Evolutionary conservation across 257 asterid species (phyloP).

Genomic region (Penstemon eatonii): DNA sequence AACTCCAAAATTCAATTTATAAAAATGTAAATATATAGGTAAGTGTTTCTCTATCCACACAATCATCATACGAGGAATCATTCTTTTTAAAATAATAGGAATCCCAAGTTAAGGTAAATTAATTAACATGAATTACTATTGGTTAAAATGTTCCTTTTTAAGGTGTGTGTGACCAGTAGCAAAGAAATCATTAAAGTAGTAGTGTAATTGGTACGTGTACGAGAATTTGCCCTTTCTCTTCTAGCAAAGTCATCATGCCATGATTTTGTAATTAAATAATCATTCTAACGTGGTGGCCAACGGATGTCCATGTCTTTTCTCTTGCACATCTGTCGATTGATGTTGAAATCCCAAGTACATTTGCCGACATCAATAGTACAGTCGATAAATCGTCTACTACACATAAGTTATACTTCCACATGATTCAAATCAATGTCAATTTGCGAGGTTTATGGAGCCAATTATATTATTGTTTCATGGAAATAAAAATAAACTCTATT

Average conservation of each 20-base stretch:
- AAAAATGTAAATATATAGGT: too few relatives aligned
- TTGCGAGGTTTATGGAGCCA: too few relatives aligned
- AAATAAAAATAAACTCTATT: too few relatives aligned
- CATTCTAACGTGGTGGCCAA: conserved; percentile 10
- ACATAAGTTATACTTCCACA: too few relatives aligned
- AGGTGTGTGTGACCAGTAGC: not conserved
- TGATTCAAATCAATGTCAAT: too few relatives aligned
- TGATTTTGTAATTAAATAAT: conserved; percentile 2
- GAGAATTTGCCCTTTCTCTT: conserved; percentile 13
- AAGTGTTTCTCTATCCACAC: not conserved
- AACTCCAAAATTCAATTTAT: too few relatives aligned
- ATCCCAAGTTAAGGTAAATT: not conserved
- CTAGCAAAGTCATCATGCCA: conserved; percentile 18
- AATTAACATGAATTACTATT: too few relatives aligned
- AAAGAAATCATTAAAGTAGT: not conserved
- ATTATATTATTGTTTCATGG: too few relatives aligned
- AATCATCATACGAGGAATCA: not conserved
- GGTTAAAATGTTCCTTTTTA: not conserved
- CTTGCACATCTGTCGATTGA: conserved; percentile 2
- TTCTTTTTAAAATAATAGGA: not conserved
- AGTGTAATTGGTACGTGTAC: conserved; percentile 7
- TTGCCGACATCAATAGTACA: too few relatives aligned
- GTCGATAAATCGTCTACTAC: too few relatives aligned
- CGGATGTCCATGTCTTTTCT: conserved; percentile 11
- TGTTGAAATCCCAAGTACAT: not conserved